A percentile compares a stretch with the other conserved stretches of the same genome.
Conservation (phyloP, 163 green algal genomes). For the Volvox carteri region DNA sequence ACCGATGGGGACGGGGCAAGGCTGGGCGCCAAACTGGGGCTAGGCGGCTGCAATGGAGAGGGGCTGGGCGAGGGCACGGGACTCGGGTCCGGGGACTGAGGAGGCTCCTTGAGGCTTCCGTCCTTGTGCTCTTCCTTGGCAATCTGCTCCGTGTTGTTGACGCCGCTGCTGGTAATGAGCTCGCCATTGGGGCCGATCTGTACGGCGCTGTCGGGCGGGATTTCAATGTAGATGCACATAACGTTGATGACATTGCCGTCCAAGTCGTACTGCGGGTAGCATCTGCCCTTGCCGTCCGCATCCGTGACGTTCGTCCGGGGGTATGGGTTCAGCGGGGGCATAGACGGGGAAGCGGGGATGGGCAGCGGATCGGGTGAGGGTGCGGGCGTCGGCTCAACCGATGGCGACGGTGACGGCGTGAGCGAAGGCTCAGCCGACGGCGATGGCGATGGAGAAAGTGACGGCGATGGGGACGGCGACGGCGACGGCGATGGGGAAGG, state of each 20-base stretch:
- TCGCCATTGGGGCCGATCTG: slow-evolving; percentile 19
- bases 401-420: background rate
- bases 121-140: slow-evolving; percentile 41
- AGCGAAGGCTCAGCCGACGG: background rate
- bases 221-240: slow-evolving; percentile 42
- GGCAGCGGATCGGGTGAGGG: background rate
- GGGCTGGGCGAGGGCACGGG: background rate
- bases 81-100: background rate
- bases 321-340: background rate
- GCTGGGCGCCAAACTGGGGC: background rate
- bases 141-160: slow-evolving; percentile 34
- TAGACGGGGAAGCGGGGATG: background rate
- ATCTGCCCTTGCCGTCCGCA: slow-evolving; percentile 9
- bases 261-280: slow-evolving; percentile 2
- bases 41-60: background rate
- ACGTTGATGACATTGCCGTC: background rate
- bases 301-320: slow-evolving; percentile 5
- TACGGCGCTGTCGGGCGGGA: slow-evolving; percentile 13
- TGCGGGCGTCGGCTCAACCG: background rate
- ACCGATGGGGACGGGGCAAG: background rate
- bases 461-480: background rate
- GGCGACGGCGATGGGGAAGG: background rate
- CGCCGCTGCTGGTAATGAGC: slow-evolving; percentile 27
- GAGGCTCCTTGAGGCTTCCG: slow-evolving; percentile 35
- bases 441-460: background rate